A percentile compares a stretch with the other conserved stretches of the same genome.
Evolutionary conservation across 179 eudicot genomes (phyloP).

Genomic region (Corrigiola litoralis): DNA sequence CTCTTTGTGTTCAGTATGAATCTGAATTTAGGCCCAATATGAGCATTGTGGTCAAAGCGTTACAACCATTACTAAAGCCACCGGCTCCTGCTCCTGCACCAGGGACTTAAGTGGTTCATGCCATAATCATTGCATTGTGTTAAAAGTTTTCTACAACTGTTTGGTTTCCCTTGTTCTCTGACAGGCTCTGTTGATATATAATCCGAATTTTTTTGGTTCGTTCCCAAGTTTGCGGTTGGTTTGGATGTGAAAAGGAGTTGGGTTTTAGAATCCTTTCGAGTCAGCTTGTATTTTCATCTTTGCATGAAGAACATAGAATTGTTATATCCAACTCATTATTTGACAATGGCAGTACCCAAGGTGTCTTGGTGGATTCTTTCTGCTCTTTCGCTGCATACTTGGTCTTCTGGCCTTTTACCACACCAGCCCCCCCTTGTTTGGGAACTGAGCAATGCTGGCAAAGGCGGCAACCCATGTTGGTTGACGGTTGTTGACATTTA

Average conservation of each 20-base stretch:
- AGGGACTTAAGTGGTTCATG: neutral
- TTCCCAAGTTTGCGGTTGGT: conserved; percentile 25
- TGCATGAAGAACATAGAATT: conserved; percentile 8
- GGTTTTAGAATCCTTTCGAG: conserved; percentile 1
- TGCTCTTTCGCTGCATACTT: too few relatives aligned
- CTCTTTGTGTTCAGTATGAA: conserved; percentile 40
- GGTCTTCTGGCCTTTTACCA: too few relatives aligned
- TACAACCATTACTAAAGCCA: conserved; percentile 30
- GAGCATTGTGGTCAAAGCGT: conserved; percentile 42
- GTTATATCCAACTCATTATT: conserved; percentile 11
- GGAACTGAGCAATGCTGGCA: too few relatives aligned
- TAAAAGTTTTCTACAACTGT: conserved; percentile 2
- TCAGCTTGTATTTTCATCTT: conserved; percentile 5
- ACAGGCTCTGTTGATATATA: conserved; percentile 11
- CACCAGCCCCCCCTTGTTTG: too few relatives aligned
- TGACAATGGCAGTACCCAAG: neutral
- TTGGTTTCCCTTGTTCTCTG: conserved; percentile 8
- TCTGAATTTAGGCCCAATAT: conserved; percentile 41
- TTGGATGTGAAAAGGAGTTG: conserved; percentile 19
- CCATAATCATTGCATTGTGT: conserved; percentile 9
- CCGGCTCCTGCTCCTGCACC: conserved; percentile 24
- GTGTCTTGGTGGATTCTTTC: neutral
- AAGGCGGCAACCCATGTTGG: too few relatives aligned
- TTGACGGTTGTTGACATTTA: too few relatives aligned
- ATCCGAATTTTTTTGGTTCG: conserved; percentile 23